phyloP scores from a whole-genome alignment of 1,284 basidiomycete genomes.

The Tilletia caries region DNA sequence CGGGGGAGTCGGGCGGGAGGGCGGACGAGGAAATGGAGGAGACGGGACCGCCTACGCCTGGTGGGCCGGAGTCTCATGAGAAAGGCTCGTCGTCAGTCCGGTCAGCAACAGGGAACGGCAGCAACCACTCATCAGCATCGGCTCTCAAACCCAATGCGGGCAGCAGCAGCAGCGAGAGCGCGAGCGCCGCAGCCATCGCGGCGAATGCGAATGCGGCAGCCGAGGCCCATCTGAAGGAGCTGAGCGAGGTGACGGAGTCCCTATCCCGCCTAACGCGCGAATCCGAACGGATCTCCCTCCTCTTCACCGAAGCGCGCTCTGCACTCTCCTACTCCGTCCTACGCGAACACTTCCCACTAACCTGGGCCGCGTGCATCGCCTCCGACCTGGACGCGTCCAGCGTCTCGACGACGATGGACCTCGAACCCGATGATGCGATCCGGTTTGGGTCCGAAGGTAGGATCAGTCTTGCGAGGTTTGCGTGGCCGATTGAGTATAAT shows the following conservation, averaged over 20 bases:
- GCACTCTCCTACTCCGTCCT: neutral
- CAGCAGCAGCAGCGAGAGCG: too few species aligned
- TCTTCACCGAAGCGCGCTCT: constrained; percentile 5
- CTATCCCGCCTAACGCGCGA: neutral
- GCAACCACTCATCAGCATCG: too few species aligned
- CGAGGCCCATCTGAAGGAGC: neutral
- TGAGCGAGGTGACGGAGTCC: neutral
- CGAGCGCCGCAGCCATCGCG: too few species aligned
- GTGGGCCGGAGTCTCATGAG: constrained; percentile 1
- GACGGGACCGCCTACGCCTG: neutral
- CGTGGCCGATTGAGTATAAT: constrained; percentile 5
- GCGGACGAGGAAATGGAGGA: neutral
- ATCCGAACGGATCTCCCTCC: neutral
- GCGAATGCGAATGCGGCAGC: neutral
- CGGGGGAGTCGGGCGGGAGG: neutral
- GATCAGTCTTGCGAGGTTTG: constrained; percentile 3
- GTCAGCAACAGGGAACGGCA: too few species aligned
- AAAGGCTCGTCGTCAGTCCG: too few species aligned
- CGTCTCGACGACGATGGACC: neutral
- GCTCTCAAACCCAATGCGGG: too few species aligned
- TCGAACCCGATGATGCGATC: neutral
- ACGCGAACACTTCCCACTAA: neutral
- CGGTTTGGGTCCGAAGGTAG: neutral
- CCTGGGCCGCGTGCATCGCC: neutral
- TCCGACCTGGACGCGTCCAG: neutral